These are phyloP conservation scores for Pseudisothecium myosuroides DNA, from an alignment of 225 moss, liverwort and hornwort species.

Conservation along the genomic window DNA sequence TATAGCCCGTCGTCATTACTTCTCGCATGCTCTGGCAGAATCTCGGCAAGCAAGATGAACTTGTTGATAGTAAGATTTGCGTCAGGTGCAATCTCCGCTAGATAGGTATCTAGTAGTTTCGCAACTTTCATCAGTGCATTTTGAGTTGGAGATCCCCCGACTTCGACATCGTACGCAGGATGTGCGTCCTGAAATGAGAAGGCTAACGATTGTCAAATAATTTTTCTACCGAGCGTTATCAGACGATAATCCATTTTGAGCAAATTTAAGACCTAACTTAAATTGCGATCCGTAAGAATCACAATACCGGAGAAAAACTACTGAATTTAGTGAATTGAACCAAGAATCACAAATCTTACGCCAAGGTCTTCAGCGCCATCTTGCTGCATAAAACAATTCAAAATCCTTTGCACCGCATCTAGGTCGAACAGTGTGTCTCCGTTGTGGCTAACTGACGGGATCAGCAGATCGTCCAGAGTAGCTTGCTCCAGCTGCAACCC, in stretches of 20 bases:
- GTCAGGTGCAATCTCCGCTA: constrained; percentile 88
- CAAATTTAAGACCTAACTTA: neutral
- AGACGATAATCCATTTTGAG: no score
- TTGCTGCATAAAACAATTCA: constrained; percentile 67
- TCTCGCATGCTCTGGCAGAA: constrained; percentile 72
- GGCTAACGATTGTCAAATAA: neutral
- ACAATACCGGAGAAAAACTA: neutral
- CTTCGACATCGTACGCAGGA: constrained; percentile 46
- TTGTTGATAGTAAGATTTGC: constrained; percentile 67
- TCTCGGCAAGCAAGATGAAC: constrained; percentile 68
- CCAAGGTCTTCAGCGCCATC: constrained; percentile 43
- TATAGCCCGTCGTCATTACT: constrained; percentile 76
- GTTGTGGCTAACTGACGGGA: constrained; percentile 64
- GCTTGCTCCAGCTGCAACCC: constrained; percentile 90
- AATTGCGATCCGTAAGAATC: neutral
- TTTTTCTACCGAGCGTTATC: neutral
- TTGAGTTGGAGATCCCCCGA: constrained; percentile 47
- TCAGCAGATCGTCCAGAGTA: constrained; percentile 68
- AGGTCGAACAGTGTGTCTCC: constrained; percentile 84
- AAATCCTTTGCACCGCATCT: constrained; percentile 73
- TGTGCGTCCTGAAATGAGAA: constrained; percentile 13
- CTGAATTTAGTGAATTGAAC: neutral
- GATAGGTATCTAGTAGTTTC: constrained; percentile 78
- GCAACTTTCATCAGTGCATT: constrained; percentile 66
- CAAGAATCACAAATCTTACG: neutral